Base-by-base conservation (phyloP, 2,329 filamentous ascomycete genomes). In the Penicillium sp. region DNA sequence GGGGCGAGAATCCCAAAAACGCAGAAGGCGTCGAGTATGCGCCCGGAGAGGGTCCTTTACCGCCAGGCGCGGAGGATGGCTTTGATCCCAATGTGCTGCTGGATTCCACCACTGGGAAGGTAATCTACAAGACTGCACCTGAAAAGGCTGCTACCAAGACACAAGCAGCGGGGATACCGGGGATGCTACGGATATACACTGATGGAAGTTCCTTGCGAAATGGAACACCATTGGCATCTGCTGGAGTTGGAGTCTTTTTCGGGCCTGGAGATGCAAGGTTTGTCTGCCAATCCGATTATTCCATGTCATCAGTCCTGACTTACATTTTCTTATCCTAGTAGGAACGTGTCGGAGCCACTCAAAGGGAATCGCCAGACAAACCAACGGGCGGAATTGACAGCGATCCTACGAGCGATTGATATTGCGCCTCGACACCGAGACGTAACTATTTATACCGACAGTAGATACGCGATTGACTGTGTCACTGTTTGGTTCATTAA, bases 351-450 rank as follows among this genome's bases (percentile, higher is more conserved):
- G 13, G 92, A 96, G 74, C 86, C 87, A 4, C 83, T 97, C 2
- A 76, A 81, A 51, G 91, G 91, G 50, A 79, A 82, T 16, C 80
- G 82, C 10, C 95, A 98, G 75, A 98, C 95, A 1, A 99, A 99
- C 72, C 91, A 98, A 73, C 90, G 95, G 3, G 95, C 93, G n/a
- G 95, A 99, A 77, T 80, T 99, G 57, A 93, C 90, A 24, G 95
- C 92, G 8, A 89, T 98, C 61, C 80, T 90, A 29, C 89, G 93
- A 56, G 93, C 93, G 0, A 81, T 98, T 22, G 86, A 97, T 68
- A 84, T 88, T 46, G 86, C 88, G 2, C 87, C 90, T 0, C 76
- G 84, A 16, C 81, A 87, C 56, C 83, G 89, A 56, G 80, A 86
- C 58, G 83, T 96, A 13, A 83, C 87, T 55, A 96, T 99, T 63